These are phyloP conservation scores for Populus hybrid DNA, from an alignment of 441 rosid species.

Conservation along the genomic window DNA sequence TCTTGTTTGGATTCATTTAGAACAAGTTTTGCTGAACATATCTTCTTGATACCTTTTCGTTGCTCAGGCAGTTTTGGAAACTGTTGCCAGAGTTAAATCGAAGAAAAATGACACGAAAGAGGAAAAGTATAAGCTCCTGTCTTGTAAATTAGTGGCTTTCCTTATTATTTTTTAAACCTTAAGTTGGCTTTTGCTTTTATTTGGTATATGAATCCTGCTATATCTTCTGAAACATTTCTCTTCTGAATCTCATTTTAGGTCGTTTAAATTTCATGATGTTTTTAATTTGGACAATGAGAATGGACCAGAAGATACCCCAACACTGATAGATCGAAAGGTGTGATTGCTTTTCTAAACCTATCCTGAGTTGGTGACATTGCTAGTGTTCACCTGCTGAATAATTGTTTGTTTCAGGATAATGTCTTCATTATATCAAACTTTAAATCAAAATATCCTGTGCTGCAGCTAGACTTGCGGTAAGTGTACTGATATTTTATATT, in stretches of 20 bases:
- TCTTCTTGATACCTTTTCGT: slow-evolving; percentile 13
- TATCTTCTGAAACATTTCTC: slow-evolving; percentile 17
- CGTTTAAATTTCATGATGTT: slow-evolving; percentile 69
- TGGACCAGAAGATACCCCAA: slow-evolving; percentile 78
- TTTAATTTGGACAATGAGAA: slow-evolving; percentile 80
- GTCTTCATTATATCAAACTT: slow-evolving; percentile 89
- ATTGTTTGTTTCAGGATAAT: slow-evolving; percentile 57
- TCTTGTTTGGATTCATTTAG: not conserved
- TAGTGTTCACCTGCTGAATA: not conserved
- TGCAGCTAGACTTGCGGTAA: slow-evolving; percentile 85
- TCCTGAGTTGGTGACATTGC: not conserved
- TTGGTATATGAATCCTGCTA: slow-evolving; percentile 4
- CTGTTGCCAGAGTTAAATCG: slow-evolving; percentile 75
- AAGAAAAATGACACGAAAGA: slow-evolving; percentile 82
- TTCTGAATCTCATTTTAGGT: slow-evolving; percentile 37
- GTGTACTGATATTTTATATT: slow-evolving; percentile 6
- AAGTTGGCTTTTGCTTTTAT: not conserved
- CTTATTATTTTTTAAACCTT: not conserved
- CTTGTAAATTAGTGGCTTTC: not conserved
- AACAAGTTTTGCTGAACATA: slow-evolving; percentile 19
- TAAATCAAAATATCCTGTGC: slow-evolving; percentile 86
- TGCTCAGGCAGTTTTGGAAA: slow-evolving; percentile 78
- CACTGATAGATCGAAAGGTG: slow-evolving; percentile 84
- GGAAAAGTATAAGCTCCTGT: slow-evolving; percentile 50
- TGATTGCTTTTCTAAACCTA: slow-evolving; percentile 5